A percentile compares a stretch with the other conserved stretches of the same genome.
Evolutionary conservation across 2,329 filamentous ascomycete species (phyloP).

Genomic region (Fusarium sp.): DNA sequence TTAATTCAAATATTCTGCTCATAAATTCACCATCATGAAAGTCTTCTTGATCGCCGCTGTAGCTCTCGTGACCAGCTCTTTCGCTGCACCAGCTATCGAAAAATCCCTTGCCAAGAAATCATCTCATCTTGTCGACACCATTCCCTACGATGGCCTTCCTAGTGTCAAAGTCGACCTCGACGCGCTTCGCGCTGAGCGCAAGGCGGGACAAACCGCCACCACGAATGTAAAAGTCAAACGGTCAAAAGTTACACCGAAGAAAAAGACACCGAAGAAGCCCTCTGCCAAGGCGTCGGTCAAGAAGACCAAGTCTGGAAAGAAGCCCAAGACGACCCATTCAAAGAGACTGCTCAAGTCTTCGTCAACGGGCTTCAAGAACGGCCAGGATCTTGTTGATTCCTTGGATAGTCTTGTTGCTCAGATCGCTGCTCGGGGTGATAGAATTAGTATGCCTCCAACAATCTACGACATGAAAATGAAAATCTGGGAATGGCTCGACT

Average conservation of each 20-base stretch:
- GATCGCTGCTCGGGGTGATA: background rate
- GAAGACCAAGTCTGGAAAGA: background rate
- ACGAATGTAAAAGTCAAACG: conserved; percentile 1
- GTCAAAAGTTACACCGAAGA: background rate
- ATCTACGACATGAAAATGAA: too few relatives aligned
- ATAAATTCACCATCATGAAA: background rate
- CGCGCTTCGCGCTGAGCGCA: background rate
- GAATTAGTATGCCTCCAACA: background rate
- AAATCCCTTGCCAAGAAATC: background rate
- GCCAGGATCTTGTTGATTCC: background rate
- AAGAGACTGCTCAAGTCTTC: background rate
- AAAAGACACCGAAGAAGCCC: background rate
- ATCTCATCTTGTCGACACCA: background rate
- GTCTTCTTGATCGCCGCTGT: background rate
- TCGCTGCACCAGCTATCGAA: background rate
- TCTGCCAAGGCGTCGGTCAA: background rate
- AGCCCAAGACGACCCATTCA: background rate
- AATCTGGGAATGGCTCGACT: background rate
- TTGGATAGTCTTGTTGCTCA: conserved; percentile 10
- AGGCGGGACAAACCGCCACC: background rate
- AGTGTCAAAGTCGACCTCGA: background rate
- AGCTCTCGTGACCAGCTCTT: background rate
- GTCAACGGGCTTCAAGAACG: background rate
- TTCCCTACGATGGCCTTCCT: background rate
- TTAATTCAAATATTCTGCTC: background rate